A percentile compares a stretch with the other conserved stretches of the same genome.
phyloP scores from a whole-genome alignment of 768 basidiomycete genomes.

The Tubosaeta sp. region DNA sequence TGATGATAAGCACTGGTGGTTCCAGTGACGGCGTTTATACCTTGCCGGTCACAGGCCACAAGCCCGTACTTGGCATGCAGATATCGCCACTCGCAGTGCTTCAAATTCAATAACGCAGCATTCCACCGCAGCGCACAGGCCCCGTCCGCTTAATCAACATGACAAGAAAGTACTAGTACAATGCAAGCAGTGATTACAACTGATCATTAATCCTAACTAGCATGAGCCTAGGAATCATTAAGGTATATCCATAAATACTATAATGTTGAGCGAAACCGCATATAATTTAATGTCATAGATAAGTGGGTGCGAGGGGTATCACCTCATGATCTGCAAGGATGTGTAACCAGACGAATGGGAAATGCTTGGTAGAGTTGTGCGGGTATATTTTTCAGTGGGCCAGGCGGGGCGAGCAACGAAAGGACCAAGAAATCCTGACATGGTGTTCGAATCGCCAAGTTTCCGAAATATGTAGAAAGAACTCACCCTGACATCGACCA shows the following conservation, averaged over 20 bases:
- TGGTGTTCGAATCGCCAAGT: neutral
- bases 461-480: neutral
- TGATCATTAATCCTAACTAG: neutral
- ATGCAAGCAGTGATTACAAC: neutral
- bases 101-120: neutral
- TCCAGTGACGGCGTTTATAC: neutral
- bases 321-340: conserved; percentile 40
- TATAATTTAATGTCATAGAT: conserved; percentile 20
- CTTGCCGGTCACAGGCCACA: neutral
- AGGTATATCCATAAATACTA: neutral
- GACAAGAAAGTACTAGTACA: neutral
- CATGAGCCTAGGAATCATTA: conserved; percentile 9
- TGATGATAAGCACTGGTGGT: neutral
- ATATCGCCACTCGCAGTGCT: neutral
- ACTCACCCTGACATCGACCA: conserved; percentile 49
- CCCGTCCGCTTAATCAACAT: no score
- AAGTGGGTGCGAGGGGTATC: neutral
- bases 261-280: neutral
- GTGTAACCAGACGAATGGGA: conserved; percentile 61
- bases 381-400: conserved; percentile 32
- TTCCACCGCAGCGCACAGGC: neutral
- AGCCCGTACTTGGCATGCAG: neutral
- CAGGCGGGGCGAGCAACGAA: conserved; percentile 38
- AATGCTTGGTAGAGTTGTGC: conserved; percentile 44
- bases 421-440: conserved; percentile 58